Conservation (phyloP, 441 rosid species). For the Codiaeum variegatum region DNA sequence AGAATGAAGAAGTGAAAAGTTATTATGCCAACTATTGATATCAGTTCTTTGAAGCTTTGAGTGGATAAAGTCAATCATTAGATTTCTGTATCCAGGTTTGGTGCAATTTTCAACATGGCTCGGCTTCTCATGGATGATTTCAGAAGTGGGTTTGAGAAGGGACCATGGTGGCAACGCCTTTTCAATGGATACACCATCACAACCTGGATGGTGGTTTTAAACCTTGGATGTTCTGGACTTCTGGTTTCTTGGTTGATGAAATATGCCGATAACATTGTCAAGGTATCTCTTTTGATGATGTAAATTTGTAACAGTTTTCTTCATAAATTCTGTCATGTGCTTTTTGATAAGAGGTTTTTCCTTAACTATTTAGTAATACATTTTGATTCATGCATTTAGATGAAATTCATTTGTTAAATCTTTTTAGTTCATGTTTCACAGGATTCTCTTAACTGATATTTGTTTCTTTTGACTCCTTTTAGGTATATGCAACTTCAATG, state of each 20-base stretch:
- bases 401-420: neutral
- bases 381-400: neutral
- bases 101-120: conserved; percentile 81
- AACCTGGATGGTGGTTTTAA: conserved; percentile 86
- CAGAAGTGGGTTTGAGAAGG: conserved; percentile 73
- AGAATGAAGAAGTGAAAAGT: neutral
- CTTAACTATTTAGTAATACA: neutral
- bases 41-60: neutral
- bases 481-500: conserved; percentile 78
- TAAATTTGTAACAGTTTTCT: neutral
- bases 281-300: conserved; percentile 36
- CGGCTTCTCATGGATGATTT: conserved; percentile 83
- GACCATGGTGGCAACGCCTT: conserved; percentile 88
- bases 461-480: conserved; percentile 14
- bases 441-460: neutral
- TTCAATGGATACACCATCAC: conserved; percentile 67
- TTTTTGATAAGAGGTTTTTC: neutral
- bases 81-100: conserved; percentile 45
- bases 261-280: conserved; percentile 78
- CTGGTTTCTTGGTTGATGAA: conserved; percentile 86
- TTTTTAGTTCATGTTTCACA: neutral
- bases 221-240: conserved; percentile 76
- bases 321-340: neutral
- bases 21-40: neutral
- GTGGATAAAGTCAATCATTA: neutral